phyloP scores from a whole-genome alignment of 805 yeast species.

The Kluyveromyces dobzhanskii region DNA sequence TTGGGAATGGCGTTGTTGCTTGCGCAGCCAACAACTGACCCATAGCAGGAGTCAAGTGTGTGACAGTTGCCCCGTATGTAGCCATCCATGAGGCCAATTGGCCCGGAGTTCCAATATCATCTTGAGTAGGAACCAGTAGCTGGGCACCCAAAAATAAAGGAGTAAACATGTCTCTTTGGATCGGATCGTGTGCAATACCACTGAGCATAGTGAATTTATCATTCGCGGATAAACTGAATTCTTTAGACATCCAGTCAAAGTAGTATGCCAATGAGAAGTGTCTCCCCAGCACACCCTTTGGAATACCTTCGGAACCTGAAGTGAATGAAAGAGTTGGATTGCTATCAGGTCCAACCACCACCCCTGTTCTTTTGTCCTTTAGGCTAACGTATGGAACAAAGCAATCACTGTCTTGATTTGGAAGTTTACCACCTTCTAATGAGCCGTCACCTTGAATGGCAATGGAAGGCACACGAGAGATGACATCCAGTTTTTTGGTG shows the following conservation, averaged over 20 bases:
- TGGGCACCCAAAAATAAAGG: slow-evolving; percentile 95
- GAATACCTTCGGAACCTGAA: slow-evolving; percentile 96
- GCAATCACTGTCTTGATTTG: slow-evolving; percentile 36
- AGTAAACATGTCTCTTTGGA: slow-evolving; percentile 98
- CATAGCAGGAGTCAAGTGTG: slow-evolving; percentile 99
- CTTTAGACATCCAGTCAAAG: slow-evolving; percentile 96
- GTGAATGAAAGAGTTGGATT: slow-evolving; percentile 96
- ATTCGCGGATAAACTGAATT: slow-evolving; percentile 64
- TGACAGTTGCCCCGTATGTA: slow-evolving; percentile 82
- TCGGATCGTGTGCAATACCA: slow-evolving; percentile 99
- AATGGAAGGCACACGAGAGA: slow-evolving; percentile 67
- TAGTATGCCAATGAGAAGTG: slow-evolving; percentile 95
- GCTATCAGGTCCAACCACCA: slow-evolving; percentile 92
- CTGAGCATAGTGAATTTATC: slow-evolving; percentile 96
- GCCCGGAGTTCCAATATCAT: slow-evolving; percentile 98
- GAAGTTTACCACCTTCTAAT: slow-evolving; percentile 47
- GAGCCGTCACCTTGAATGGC: slow-evolving; percentile 71
- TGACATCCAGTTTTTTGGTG: slow-evolving; percentile 58
- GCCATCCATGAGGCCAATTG: slow-evolving; percentile 97
- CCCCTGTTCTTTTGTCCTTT: slow-evolving; percentile 65
- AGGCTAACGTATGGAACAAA: slow-evolving; percentile 38
- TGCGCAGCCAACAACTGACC: slow-evolving; percentile 95
- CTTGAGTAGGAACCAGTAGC: slow-evolving; percentile 86
- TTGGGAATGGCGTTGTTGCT: slow-evolving; percentile 79
- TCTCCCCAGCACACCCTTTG: slow-evolving; percentile 97